phyloP scores from a whole-genome alignment of 805 yeast species.

The Wickerhamiella bombiphila region DNA sequence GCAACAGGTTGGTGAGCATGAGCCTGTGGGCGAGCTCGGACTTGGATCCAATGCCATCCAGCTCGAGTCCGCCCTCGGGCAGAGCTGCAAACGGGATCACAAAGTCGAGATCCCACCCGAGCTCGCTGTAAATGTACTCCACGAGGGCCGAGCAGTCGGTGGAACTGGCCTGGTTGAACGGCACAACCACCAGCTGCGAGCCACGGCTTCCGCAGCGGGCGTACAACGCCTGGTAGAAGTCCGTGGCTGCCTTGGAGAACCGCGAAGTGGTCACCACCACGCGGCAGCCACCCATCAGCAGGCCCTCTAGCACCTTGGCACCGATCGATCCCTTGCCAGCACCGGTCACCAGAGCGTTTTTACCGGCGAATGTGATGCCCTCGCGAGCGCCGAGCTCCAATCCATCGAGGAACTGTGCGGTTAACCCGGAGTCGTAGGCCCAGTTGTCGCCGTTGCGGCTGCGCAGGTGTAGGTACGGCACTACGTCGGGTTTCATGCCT shows the following conservation, averaged over 20 bases:
- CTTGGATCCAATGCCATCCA: conserved; percentile 82
- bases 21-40: conserved; percentile 97
- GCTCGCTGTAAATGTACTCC: conserved; percentile 66
- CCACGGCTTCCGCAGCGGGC: conserved; percentile 88
- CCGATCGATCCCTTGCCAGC: conserved; percentile 99
- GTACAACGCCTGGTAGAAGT: conserved; percentile 86
- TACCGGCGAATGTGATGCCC: conserved; percentile 80
- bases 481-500: conserved; percentile 40
- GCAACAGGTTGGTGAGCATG: conserved; percentile 89
- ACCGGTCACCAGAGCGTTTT: conserved; percentile 86
- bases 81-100: conserved; percentile 97
- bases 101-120: conserved; percentile 96
- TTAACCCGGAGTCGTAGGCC: conserved; percentile 67
- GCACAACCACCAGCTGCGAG: conserved; percentile 86
- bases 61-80: conserved; percentile 95
- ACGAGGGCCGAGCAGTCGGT: conserved; percentile 82
- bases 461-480: conserved; percentile 90
- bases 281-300: conserved; percentile 94
- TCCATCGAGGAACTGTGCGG: conserved; percentile 72
- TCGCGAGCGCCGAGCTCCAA: conserved; percentile 88
- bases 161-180: conserved; percentile 96
- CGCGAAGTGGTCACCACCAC: conserved; percentile 93
- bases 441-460: conserved; percentile 61
- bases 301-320: conserved; percentile 89
- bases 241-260: conserved; percentile 86